Evolutionary conservation across 257 asterid genomes (phyloP), one percentile per base, ranked within the genome.

Genomic region (Misopates orontium): DNA sequence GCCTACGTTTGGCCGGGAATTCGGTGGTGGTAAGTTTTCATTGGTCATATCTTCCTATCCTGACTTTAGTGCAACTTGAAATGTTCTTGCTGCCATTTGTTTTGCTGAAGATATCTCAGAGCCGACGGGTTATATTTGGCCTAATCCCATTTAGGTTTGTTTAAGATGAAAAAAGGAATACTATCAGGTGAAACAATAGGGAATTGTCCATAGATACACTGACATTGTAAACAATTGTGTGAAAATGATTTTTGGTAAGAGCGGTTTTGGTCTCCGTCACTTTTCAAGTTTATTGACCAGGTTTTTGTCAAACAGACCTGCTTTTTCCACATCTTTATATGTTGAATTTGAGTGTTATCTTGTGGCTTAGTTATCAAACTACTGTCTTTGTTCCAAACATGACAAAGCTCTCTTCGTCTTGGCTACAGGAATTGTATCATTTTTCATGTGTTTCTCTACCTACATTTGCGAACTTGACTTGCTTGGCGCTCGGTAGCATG

Each of bases 391-490:
- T 42, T 4, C 16, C 36, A 28, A 28, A 28, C 4, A 2, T 28
- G 36, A 28, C 36, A 28, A 28, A 28, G 4, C 36, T 28, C 3
- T 28, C 36, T 28, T 6, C 48, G 5, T 14, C 63, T 57, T 56
- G 47, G 15, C 32, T 9, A 20, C 47, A 57, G 63, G 23, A 19
- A 28, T 14, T 57, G 15, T 44, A 32, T 1, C 21, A 6, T 6
- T 31, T 44, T 28, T 2, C 36, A 28, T 2, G 15, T 32, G 11
- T 57, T 16, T 15, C 31, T n/a, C 24, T 32, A 4, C 63, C 63
- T 13, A 20, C 12, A 32, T 57, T 57, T 56, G 22, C 31, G 22
- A 32, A 57, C 7, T 31, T 57, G 62, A 57, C 62, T 31, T 31
- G 13, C 23, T n/a, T 57, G 36, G 23, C 16, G n/a, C 13, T 57